Evolutionary conservation across 192 early-diverging fungal genomes (phyloP).

Genomic region (Paraglomus brasilianum): DNA sequence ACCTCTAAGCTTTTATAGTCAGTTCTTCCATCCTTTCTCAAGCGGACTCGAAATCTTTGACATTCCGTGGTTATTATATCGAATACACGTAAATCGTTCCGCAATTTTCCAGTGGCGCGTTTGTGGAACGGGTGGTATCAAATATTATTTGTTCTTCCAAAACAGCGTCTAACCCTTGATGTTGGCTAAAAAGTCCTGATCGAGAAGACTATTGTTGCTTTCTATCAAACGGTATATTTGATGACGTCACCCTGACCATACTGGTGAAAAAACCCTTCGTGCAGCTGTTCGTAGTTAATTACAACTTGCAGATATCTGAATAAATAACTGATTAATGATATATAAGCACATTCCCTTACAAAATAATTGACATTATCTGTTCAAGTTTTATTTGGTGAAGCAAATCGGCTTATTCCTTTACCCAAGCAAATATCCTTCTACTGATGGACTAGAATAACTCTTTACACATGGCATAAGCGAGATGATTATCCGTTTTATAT

Average conservation of each 20-base stretch:
- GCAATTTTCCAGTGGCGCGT: constrained; percentile 11
- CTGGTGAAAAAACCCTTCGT: constrained; percentile 9
- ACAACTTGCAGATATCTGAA: constrained; percentile 12
- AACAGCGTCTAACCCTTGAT: neutral
- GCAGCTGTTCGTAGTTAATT: constrained; percentile 33
- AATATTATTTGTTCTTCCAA: constrained; percentile 11
- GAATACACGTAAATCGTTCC: neutral
- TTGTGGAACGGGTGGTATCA: constrained; percentile 24
- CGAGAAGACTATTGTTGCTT: no score
- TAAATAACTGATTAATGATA: constrained; percentile 11
- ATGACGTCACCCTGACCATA: neutral
- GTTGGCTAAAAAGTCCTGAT: constrained; percentile 7
- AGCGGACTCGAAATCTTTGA: neutral
- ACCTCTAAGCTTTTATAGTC: neutral
- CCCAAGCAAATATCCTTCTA: constrained; percentile 17
- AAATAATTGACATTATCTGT: neutral
- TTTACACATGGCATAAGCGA: neutral
- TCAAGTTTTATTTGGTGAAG: constrained; percentile 19
- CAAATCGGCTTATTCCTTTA: constrained; percentile 7
- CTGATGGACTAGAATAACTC: constrained; percentile 3
- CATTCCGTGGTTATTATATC: constrained; percentile 18
- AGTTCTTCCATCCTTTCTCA: constrained; percentile 1
- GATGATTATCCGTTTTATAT: neutral
- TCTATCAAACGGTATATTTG: neutral
- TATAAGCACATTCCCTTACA: neutral